Percentiles rank a stretch among this genome's conserved stretches.
These are phyloP conservation scores for Podospora pseudocomata DNA, from an alignment of 495 filamentous ascomycete species.

Conservation along the genomic window DNA sequence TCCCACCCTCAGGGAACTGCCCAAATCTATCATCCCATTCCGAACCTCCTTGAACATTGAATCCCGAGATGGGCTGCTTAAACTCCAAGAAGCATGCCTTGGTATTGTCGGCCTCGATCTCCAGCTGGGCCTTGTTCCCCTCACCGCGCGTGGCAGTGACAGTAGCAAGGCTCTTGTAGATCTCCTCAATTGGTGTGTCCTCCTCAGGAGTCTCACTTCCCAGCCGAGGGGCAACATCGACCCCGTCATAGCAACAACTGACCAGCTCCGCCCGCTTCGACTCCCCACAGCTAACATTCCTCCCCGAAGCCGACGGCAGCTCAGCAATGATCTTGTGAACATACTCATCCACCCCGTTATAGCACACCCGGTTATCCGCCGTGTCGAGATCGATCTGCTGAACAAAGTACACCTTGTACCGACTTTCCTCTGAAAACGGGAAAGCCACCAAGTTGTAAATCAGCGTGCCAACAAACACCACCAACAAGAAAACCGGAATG, in stretches of 20 bases:
- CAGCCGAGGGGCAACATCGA: slow-evolving; percentile 54
- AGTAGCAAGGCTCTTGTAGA: slow-evolving; percentile 22
- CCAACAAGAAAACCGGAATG: slow-evolving; percentile 70
- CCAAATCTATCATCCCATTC: slow-evolving; percentile 68
- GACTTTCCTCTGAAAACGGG: slow-evolving; percentile 74
- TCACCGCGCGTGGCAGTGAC: slow-evolving; percentile 27
- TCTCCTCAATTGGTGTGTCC: not conserved
- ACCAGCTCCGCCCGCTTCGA: slow-evolving; percentile 42
- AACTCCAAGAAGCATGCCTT: slow-evolving; percentile 36
- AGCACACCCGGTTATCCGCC: slow-evolving; percentile 61
- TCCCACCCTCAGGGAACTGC: slow-evolving; percentile 50
- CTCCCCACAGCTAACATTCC: slow-evolving; percentile 49
- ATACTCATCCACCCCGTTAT: slow-evolving; percentile 70
- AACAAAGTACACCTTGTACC: slow-evolving; percentile 83
- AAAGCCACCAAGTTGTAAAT: slow-evolving; percentile 87
- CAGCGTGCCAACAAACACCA: slow-evolving; percentile 69
- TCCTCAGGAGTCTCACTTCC: slow-evolving; percentile 35
- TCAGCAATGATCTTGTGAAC: slow-evolving; percentile 60
- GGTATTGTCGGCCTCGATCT: slow-evolving; percentile 32
- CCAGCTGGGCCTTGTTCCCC: slow-evolving; percentile 24
- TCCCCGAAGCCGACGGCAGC: slow-evolving; percentile 67
- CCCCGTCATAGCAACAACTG: slow-evolving; percentile 68
- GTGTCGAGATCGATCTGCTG: slow-evolving; percentile 77
- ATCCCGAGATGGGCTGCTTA: slow-evolving; percentile 25
- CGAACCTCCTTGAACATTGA: slow-evolving; percentile 31